Base-by-base conservation (phyloP, 2,329 filamentous ascomycete species). In the Tolypocladium amazonense region DNA sequence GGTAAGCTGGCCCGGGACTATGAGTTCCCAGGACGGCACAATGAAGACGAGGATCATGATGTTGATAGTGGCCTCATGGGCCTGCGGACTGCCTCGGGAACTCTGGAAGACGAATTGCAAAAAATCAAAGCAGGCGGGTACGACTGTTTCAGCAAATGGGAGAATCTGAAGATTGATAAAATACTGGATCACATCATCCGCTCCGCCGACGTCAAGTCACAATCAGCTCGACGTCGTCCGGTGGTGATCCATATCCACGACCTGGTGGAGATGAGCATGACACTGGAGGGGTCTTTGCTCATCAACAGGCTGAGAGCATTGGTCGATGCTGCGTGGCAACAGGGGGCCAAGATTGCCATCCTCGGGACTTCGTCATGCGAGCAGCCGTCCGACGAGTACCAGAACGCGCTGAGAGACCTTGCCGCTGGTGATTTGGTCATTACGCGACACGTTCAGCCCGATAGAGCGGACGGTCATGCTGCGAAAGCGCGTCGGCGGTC, bases 161-260 rank as follows among this genome's bases (percentile, higher is more conserved):
- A 84, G 55, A 82, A 82, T 39, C 73, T 87, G 43, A 88, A 88
- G 69, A 75, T 86, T 61, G 79, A 79, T 58, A 77, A 81, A 38
- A 77, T 81, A 8, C 65, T 88, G 50, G 82, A 86, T 55, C 76
- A 80, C 55, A 72, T 88, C n/a, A 72, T 86, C 33, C 72, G 75
- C 53, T 76, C 79, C 2, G 76, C 78, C 4, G 73, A 80, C 33
- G 59, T 68, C 25, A 75, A 72, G 59, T 64, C 71, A 25, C 65
- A 71, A 7, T 62, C 64, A 35, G 55, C 64, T 8, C 67, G 69
- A 65, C 69, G 67, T 69, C 79, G 71, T 27, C 79, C 79, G 30
- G 79, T 92, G 9, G 86, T 97, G 60, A 79, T 95, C 45, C 90
- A 90, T 66, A 76, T 96, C 15, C 84, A 89, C 69, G 90, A 97